Base-by-base conservation (phyloP, 768 basidiomycete species). In the Chalciporus piperatus region DNA sequence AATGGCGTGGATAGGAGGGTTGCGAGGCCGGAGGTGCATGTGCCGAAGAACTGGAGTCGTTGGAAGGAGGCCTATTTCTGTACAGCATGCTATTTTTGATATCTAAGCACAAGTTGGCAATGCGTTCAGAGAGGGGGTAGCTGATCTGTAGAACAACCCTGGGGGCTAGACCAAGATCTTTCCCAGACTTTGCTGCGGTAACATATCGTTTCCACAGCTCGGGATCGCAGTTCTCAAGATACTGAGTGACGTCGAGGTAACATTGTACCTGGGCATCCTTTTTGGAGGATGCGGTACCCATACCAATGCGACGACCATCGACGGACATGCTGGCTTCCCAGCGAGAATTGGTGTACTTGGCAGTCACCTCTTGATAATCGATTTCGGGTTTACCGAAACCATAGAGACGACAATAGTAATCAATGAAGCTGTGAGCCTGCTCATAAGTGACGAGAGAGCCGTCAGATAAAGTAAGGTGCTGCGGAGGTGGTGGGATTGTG, bases 381-480 rank as follows among this genome's bases (percentile, higher is more conserved):
- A 96, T 70, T 44, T 89, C 86, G 3, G 92, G 91, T 55, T 79
- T 81, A 10, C 77, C 74, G 61, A 94, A 94, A 22, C 74, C 72
- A 65, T 83, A 97, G 32, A 83, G 77, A 41, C 83, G 80, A 64
- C 93, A 96, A 61, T 98, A 98, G 67, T 89, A 98, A 56, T 95
- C 94, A 87, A 97, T 94, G 74, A 98, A 98, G 53, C 80, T 82
- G 44, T 87, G 82, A 3, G 92, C 92, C 46, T 79, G 78, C 46
- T 91, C 89, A 45, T 85, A 85, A 7, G 72, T 72, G 55, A 94
- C 79, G 19, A 70, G 60, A 11, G 81, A 76, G 22, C 83, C 82
- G 60, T 92, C 87, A 3, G 84, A 80, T 11, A 94, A 62, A 7
- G 59, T 64, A 28, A 72, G 72, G 14, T 67, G 63, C 2, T 53